phyloP scores from a whole-genome alignment of 495 filamentous ascomycete genomes.

The Hypoxylon rickii region DNA sequence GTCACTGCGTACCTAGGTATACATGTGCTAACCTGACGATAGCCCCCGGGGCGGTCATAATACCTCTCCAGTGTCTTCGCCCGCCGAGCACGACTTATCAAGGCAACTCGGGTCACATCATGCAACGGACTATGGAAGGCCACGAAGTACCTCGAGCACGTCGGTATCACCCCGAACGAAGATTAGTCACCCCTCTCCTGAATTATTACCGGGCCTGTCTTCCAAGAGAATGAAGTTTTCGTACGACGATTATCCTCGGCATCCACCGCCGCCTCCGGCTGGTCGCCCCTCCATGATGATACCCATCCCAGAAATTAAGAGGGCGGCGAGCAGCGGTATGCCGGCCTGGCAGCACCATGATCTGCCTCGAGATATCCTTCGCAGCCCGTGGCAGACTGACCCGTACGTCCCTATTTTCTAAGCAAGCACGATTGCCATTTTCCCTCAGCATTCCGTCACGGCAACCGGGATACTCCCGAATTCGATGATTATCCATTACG shows the following conservation, averaged over 20 bases:
- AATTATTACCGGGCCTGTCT: constrained; percentile 34
- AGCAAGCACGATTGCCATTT: constrained; percentile 33
- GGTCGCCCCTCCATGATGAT: constrained; percentile 38
- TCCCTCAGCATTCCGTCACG: constrained; percentile 16
- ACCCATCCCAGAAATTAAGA: constrained; percentile 40
- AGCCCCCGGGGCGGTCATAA: constrained; percentile 61
- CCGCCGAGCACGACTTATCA: constrained; percentile 52
- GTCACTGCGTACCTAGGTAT: background rate
- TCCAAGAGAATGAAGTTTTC: constrained; percentile 47
- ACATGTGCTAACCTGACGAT: constrained; percentile 26
- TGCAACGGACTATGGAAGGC: constrained; percentile 39
- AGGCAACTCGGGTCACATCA: constrained; percentile 41
- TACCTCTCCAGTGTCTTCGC: constrained; percentile 54
- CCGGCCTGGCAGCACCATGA: constrained; percentile 48
- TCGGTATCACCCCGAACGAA: constrained; percentile 50
- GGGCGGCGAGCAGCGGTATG: constrained; percentile 18
- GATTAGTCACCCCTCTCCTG: constrained; percentile 40
- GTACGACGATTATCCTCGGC: constrained; percentile 48
- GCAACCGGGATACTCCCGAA: background rate
- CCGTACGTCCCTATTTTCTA: constrained; percentile 60
- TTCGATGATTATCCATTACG: constrained; percentile 34
- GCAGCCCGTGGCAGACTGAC: constrained; percentile 65
- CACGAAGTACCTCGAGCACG: constrained; percentile 47
- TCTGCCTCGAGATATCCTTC: constrained; percentile 54
- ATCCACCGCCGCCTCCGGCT: constrained; percentile 34